Evolutionary conservation across 371 early-diverging fungal genomes (phyloP), one percentile per base, ranked within the genome.

Genomic region (Apophysomyces elegans): DNA sequence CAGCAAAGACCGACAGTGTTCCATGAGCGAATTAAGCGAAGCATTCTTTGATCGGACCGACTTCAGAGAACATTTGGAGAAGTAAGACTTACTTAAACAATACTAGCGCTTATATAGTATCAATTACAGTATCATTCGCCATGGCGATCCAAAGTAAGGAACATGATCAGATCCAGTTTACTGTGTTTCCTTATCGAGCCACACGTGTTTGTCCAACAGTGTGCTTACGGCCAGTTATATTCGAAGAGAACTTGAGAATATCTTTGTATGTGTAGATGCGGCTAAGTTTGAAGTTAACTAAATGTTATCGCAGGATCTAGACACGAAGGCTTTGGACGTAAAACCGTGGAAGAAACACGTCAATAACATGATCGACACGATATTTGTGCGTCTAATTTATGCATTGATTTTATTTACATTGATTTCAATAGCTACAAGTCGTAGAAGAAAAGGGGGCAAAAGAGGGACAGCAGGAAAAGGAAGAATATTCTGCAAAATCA

Each of bases 341-440:
- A 56, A 69, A 14, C 75, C 76, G 18, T 75, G 65, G 66, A 78
- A 78, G 44, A 65, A 38, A 12, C 61, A 57, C 7, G 37, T 78
- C 7, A 71, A 63, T 11, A 18, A 32, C 8, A 35, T 69, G 41
- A 73, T 81, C 46, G 78, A 81, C 26, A 16, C 64, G 14, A 58
- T 56, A 5, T 58, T 74, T 61, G 69, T 71, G 56, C 18, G 65
- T 56, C n/a, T 8, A 5, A 13, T 9, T 8, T 11, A 59, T 32
- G 32, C 45, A 37, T 14, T 16, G 26, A 7, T 50, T 37, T 11
- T 3, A n/a, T 7, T 38, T n/a, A 9, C 54, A 36, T 39, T 7
- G 21, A 26, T 37, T 37, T 46, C 50, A 8, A 54, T 38, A 13
- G 16, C 8, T 43, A 13, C 58, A 16, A 18, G 58, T 43, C 59